Percentiles rank a stretch among this genome's conserved stretches.
These are phyloP conservation scores for Lepidium sativum DNA, from an alignment of 345 rosid species.

Conservation along the genomic window DNA sequence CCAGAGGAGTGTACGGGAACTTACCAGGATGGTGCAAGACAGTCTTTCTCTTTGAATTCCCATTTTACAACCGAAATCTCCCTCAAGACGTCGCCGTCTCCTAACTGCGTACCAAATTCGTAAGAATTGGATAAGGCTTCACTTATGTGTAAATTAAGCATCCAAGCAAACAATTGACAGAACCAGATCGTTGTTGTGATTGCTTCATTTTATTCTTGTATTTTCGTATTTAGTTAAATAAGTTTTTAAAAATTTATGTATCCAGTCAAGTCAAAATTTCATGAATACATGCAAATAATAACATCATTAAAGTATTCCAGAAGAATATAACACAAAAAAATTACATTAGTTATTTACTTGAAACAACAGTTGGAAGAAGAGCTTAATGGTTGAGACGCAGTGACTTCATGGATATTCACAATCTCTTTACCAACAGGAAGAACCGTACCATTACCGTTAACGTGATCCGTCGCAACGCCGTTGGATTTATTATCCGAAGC, in stretches of 20 bases:
- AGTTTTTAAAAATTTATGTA: background rate
- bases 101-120: too few species aligned
- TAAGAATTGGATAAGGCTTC: slow-evolving; percentile 28
- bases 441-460: background rate
- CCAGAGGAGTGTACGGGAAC: slow-evolving; percentile 48
- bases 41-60: slow-evolving; percentile 61
- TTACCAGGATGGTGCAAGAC: slow-evolving; percentile 72
- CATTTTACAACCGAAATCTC: slow-evolving; percentile 59
- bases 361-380: slow-evolving; percentile 41
- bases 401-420: slow-evolving; percentile 50
- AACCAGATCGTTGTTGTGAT: background rate
- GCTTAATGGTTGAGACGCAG: slow-evolving; percentile 49
- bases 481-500: slow-evolving; percentile 39
- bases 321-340: background rate
- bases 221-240: background rate
- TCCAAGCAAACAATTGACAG: background rate
- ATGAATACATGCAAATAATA: background rate
- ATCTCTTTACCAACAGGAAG: slow-evolving; percentile 50
- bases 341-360: slow-evolving; percentile 2
- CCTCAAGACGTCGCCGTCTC: slow-evolving; percentile 42
- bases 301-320: background rate
- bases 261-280: slow-evolving; percentile 1
- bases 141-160: background rate
- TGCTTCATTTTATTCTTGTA: background rate
- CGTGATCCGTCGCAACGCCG: slow-evolving; percentile 1